Conservation (phyloP, 202 grass and related monocot species). For the Carex sylvatica region DNA sequence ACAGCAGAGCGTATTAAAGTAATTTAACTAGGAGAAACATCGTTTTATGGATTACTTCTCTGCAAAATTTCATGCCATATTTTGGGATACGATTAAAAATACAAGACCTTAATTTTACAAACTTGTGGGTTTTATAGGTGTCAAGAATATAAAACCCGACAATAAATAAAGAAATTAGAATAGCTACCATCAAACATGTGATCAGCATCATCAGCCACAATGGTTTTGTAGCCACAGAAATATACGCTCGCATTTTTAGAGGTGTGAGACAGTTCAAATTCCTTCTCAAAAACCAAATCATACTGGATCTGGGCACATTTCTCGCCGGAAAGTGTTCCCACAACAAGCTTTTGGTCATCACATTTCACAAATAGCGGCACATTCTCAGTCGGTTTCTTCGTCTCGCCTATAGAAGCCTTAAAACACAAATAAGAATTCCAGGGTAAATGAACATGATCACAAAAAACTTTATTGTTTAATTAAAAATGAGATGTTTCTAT, state of each 20-base stretch:
- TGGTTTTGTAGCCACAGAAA: slow-evolving; percentile 57
- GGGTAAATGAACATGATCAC: background rate
- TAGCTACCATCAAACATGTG: slow-evolving; percentile 39
- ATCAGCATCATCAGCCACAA: slow-evolving; percentile 30
- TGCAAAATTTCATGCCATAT: background rate
- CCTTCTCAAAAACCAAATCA: slow-evolving; percentile 61
- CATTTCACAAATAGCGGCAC: slow-evolving; percentile 50
- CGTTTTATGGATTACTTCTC: background rate
- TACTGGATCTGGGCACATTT: slow-evolving; percentile 53
- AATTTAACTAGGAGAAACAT: background rate
- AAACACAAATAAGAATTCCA: background rate
- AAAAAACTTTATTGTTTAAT: background rate
- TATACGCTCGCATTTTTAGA: slow-evolving; percentile 60
- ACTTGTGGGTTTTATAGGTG: background rate
- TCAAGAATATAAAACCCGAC: background rate
- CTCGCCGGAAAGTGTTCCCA: slow-evolving; percentile 62
- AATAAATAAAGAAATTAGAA: background rate
- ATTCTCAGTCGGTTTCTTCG: slow-evolving; percentile 46
- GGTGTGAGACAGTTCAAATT: slow-evolving; percentile 67
- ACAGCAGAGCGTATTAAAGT: background rate
- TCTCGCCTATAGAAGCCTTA: slow-evolving; percentile 52
- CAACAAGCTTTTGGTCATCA: slow-evolving; percentile 44
- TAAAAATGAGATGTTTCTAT: background rate
- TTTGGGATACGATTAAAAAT: background rate
- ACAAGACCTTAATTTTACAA: background rate